Conservation (phyloP, 768 basidiomycete species). For the Psilocybe subaeruginosa region DNA sequence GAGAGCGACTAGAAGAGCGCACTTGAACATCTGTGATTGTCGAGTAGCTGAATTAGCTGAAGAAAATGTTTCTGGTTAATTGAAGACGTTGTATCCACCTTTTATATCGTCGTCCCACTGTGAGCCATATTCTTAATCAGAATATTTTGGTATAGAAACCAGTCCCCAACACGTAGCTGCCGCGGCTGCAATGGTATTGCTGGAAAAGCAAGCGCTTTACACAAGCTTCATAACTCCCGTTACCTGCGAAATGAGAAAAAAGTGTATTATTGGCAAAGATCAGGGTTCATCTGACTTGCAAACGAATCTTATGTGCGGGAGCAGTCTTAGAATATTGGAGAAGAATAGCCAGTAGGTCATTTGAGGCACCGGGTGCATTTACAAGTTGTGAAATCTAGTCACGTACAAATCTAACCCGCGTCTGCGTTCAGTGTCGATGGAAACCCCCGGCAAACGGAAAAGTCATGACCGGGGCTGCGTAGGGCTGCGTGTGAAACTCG, state of each 20-base stretch:
- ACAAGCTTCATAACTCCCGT: not conserved
- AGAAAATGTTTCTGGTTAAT: not conserved
- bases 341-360: not conserved
- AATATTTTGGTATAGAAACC: not conserved
- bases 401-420: too few species aligned
- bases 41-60: not conserved
- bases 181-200: not conserved
- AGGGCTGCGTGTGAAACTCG: too few species aligned
- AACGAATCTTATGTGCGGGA: not conserved
- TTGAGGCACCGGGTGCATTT: not conserved
- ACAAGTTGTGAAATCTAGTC: not conserved
- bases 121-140: not conserved
- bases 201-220: not conserved
- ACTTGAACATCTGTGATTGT: slow-evolving; percentile 9
- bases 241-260: not conserved
- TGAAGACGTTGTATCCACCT: not conserved
- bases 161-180: not conserved
- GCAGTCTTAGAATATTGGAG: not conserved
- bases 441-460: too few species aligned
- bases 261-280: not conserved
- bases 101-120: not conserved
- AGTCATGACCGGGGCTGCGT: too few species aligned
- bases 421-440: too few species aligned
- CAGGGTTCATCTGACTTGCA: not conserved
- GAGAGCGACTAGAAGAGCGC: slow-evolving; percentile 8